These are phyloP conservation scores for Alternaria metachromatica DNA, from an alignment of 2,329 filamentous ascomycete genomes.

Conservation along the genomic window DNA sequence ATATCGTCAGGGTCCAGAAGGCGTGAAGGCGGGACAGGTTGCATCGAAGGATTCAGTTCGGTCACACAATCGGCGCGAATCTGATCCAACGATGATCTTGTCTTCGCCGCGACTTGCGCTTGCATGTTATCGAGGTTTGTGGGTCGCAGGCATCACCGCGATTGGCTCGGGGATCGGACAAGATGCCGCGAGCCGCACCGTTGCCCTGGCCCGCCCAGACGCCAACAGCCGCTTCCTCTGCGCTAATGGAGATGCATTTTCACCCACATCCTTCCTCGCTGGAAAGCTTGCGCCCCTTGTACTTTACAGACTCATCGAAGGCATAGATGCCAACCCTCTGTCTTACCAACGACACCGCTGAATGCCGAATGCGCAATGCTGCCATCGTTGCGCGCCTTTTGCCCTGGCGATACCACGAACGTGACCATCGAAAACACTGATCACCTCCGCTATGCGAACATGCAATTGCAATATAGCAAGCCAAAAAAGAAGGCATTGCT, in stretches of 20 bases:
- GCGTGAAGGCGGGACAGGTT: background rate
- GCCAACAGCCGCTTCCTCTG: background rate
- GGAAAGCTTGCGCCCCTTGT: background rate
- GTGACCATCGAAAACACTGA: background rate
- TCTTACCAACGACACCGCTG: background rate
- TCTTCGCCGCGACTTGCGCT: background rate
- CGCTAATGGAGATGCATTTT: background rate
- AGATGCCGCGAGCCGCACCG: background rate
- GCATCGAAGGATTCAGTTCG: background rate
- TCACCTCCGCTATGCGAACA: background rate
- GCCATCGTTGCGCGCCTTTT: background rate
- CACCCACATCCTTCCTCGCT: background rate
- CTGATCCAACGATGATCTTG: background rate
- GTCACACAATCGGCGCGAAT: background rate
- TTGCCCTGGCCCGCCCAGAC: background rate
- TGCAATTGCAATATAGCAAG: background rate
- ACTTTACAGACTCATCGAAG: background rate
- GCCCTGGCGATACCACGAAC: accelerated
- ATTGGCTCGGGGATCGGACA: background rate
- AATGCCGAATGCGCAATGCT: background rate
- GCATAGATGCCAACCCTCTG: accelerated
- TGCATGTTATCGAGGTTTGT: background rate
- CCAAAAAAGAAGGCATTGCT: background rate
- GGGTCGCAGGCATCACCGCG: background rate
- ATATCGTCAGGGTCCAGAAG: background rate